Percentiles rank a stretch among this genome's conserved stretches.
phyloP scores from a whole-genome alignment of 2,329 filamentous ascomycete species.

The Pezicula rhizophila region DNA sequence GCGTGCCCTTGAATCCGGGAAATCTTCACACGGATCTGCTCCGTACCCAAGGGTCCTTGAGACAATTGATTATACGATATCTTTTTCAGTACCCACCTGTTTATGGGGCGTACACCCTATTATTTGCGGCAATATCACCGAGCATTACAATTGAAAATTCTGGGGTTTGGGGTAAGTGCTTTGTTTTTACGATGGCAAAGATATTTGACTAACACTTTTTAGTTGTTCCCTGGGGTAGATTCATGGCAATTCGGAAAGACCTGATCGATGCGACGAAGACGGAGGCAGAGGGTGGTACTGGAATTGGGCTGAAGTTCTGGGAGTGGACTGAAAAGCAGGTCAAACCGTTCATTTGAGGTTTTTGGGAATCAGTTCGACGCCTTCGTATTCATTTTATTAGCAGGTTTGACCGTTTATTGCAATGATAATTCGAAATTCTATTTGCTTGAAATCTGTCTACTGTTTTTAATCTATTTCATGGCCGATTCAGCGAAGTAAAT shows the following conservation, averaged over 20 bases:
- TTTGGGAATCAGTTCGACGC: too few species aligned
- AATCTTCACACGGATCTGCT: slow-evolving; percentile 9
- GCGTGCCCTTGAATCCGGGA: slow-evolving; percentile 13
- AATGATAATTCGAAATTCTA: too few species aligned
- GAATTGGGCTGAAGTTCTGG: slow-evolving; percentile 32
- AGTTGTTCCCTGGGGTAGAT: slow-evolving; percentile 40
- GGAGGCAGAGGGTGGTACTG: slow-evolving; percentile 29
- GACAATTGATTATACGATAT: background rate
- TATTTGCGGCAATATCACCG: slow-evolving; percentile 14
- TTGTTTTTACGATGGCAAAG: background rate
- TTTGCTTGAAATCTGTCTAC: too few species aligned
- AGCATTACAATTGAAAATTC: slow-evolving; percentile 10
- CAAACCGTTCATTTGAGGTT: slow-evolving; percentile 18
- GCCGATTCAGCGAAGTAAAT: too few species aligned
- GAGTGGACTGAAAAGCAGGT: slow-evolving; percentile 35
- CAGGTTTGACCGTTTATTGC: too few species aligned
- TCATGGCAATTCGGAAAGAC: slow-evolving; percentile 25
- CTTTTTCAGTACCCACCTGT: slow-evolving; percentile 6
- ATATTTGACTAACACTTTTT: background rate
- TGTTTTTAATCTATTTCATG: too few species aligned
- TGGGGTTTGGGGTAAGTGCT: slow-evolving; percentile 11
- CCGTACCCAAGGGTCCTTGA: background rate
- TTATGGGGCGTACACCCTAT: slow-evolving; percentile 10
- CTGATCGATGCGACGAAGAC: slow-evolving; percentile 24
- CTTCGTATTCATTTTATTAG: too few species aligned